Percentiles rank a stretch among this genome's conserved stretches.
Conservation (phyloP, 31 red algal genomes). For the Bonnemaisonia californica region DNA sequence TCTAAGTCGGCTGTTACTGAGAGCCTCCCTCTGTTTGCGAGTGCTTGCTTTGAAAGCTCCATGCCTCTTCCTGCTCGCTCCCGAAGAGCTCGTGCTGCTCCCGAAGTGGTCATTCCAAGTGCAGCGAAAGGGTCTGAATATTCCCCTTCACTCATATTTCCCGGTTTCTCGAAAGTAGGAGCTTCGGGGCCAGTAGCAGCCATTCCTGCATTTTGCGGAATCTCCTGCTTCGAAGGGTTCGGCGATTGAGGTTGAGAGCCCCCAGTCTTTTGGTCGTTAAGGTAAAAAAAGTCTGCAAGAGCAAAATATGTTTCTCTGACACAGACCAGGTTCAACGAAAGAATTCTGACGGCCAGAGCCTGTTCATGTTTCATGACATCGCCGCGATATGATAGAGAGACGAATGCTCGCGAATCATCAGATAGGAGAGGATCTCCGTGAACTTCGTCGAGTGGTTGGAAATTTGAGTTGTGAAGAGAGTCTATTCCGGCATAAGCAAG, state of each 20-base stretch:
- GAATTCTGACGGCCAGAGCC: conserved; percentile 59
- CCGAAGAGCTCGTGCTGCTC: conserved; percentile 66
- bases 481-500: conserved; percentile 70
- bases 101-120: conserved; percentile 81
- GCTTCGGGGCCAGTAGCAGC: not conserved
- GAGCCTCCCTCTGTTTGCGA: conserved; percentile 61
- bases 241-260: not conserved
- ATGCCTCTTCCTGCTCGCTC: conserved; percentile 76
- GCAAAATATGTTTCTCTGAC: conserved; percentile 86
- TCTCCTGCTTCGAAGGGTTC: not conserved
- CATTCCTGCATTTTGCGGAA: not conserved
- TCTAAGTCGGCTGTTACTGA: conserved; percentile 69
- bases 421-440: not conserved
- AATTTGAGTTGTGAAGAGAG: not conserved
- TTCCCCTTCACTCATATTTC: conserved; percentile 17
- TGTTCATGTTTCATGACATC: conserved; percentile 66
- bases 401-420: conserved; percentile 43
- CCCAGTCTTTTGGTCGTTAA: conserved; percentile 16
- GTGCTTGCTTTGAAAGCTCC: conserved; percentile 75
- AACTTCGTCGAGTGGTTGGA: not conserved
- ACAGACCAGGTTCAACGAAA: conserved; percentile 79
- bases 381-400: conserved; percentile 65
- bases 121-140: conserved; percentile 84
- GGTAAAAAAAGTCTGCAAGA: conserved; percentile 84
- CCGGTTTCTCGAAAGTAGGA: not conserved